These are phyloP conservation scores for Nidularia sp. DNA, from an alignment of 768 basidiomycete genomes.

Conservation along the genomic window DNA sequence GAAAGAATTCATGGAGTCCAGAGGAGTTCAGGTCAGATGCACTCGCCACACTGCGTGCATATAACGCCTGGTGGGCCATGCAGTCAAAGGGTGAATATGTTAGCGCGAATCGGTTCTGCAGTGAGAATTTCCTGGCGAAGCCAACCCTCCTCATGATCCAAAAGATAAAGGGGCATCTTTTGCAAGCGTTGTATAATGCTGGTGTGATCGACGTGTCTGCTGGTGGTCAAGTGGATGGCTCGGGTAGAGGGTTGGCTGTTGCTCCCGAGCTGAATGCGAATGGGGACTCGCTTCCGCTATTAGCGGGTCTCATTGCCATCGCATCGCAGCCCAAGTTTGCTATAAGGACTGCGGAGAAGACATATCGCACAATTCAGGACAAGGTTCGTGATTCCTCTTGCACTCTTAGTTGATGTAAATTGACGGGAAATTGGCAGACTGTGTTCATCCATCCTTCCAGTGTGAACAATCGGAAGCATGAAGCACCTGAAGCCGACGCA, in stretches of 20 bases:
- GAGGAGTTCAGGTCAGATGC: slow-evolving; percentile 81
- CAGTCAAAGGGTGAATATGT: slow-evolving; percentile 63
- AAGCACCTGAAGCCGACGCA: slow-evolving; percentile 21
- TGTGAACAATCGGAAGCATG: slow-evolving; percentile 71
- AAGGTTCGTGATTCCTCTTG: slow-evolving; percentile 49
- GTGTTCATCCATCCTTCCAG: slow-evolving; percentile 83
- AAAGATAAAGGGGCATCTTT: slow-evolving; percentile 73
- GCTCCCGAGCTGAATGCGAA: slow-evolving; percentile 71
- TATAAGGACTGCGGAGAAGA: slow-evolving; percentile 63
- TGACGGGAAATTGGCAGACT: slow-evolving; percentile 32
- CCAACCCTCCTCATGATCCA: slow-evolving; percentile 79
- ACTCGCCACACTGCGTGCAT: slow-evolving; percentile 75
- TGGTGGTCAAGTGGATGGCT: slow-evolving; percentile 44
- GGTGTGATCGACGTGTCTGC: slow-evolving; percentile 83
- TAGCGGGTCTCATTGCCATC: slow-evolving; percentile 80
- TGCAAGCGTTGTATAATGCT: slow-evolving; percentile 71
- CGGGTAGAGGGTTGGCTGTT: slow-evolving; percentile 34
- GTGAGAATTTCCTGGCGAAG: slow-evolving; percentile 84
- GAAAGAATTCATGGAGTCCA: slow-evolving; percentile 78
- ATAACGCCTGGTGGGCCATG: slow-evolving; percentile 75
- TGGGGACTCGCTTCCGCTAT: slow-evolving; percentile 67
- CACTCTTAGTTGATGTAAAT: slow-evolving; percentile 5
- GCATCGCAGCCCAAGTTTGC: slow-evolving; percentile 92
- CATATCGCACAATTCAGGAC: slow-evolving; percentile 73
- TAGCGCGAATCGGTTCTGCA: slow-evolving; percentile 71